These are phyloP conservation scores for Aspergillus haitiensis DNA, from an alignment of 495 filamentous ascomycete genomes.

Conservation along the genomic window DNA sequence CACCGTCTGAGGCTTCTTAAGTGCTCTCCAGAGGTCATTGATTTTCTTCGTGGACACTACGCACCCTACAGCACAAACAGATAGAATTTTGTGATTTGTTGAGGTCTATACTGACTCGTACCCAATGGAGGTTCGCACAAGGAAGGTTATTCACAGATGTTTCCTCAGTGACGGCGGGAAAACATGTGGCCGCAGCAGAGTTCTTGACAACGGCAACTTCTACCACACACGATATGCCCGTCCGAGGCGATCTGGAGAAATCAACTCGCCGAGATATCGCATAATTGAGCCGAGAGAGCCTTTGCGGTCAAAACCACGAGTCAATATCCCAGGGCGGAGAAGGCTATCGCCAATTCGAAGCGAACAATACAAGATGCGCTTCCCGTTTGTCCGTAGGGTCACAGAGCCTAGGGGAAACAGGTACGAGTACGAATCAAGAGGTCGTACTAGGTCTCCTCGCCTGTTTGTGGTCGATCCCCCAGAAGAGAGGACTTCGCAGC, in stretches of 20 bases:
- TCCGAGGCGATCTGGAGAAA: slow-evolving; percentile 4
- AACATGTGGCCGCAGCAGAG: slow-evolving; percentile 11
- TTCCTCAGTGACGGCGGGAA: slow-evolving; percentile 15
- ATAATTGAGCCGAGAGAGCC: slow-evolving; percentile 18
- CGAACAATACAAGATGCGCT: slow-evolving; percentile 16
- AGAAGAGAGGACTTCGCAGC: not conserved
- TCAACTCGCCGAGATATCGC: slow-evolving; percentile 12
- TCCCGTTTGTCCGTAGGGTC: slow-evolving; percentile 19
- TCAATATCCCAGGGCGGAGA: slow-evolving; percentile 13
- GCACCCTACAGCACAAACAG: not conserved
- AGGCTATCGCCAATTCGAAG: slow-evolving; percentile 17
- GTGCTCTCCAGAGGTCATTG: not conserved
- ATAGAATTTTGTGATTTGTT: slow-evolving; percentile 20
- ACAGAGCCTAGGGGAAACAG: not conserved
- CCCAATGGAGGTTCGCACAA: slow-evolving; percentile 26
- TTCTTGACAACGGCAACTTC: slow-evolving; percentile 18
- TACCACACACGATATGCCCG: slow-evolving; percentile 16
- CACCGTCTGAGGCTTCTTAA: slow-evolving; percentile 5
- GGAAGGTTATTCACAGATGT: slow-evolving; percentile 21
- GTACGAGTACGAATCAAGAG: slow-evolving; percentile 9
- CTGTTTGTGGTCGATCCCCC: slow-evolving; percentile 22
- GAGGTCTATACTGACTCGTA: slow-evolving; percentile 16
- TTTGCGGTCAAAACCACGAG: slow-evolving; percentile 1
- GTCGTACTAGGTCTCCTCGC: slow-evolving; percentile 15
- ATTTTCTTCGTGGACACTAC: not conserved